Conservation (phyloP, 345 rosid species). For the Anastatica hierochuntica region DNA sequence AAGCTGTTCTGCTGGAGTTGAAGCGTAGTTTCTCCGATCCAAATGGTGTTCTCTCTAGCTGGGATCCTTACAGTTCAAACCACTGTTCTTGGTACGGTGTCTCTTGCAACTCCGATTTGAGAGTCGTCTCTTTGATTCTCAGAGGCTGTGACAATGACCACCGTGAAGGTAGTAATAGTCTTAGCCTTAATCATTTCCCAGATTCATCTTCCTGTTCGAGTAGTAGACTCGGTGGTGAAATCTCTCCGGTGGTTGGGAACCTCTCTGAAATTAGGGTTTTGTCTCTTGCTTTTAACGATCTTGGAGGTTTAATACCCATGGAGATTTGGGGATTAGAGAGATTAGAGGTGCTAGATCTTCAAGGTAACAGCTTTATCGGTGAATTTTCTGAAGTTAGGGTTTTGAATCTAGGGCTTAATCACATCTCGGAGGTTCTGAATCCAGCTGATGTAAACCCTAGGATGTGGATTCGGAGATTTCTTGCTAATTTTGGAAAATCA, state of each 20-base stretch:
- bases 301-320: constrained; percentile 33
- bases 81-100: constrained; percentile 47
- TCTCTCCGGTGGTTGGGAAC: constrained; percentile 19
- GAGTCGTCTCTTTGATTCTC: constrained; percentile 30
- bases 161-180: constrained; percentile 5
- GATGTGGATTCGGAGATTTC: too few relatives aligned
- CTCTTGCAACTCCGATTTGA: constrained; percentile 31
- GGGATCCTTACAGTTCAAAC: constrained; percentile 22
- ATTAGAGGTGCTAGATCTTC: constrained; percentile 38
- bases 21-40: constrained; percentile 35
- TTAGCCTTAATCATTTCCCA: constrained; percentile 24
- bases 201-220: too few relatives aligned
- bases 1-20: constrained; percentile 29
- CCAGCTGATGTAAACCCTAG: too few relatives aligned
- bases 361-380: constrained; percentile 28
- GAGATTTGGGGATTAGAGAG: constrained; percentile 34
- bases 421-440: too few relatives aligned
- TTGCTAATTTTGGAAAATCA: too few relatives aligned
- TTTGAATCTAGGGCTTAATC: too few relatives aligned
- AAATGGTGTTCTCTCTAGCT: constrained; percentile 35
- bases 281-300: constrained; percentile 38
- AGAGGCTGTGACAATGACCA: constrained; percentile 19
- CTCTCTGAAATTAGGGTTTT: constrained; percentile 36
- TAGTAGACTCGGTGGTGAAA: constrained; percentile 16
- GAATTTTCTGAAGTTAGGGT: too few relatives aligned